Conservation (phyloP, 1,284 basidiomycete genomes). For the Ceratobasidium sp. region DNA sequence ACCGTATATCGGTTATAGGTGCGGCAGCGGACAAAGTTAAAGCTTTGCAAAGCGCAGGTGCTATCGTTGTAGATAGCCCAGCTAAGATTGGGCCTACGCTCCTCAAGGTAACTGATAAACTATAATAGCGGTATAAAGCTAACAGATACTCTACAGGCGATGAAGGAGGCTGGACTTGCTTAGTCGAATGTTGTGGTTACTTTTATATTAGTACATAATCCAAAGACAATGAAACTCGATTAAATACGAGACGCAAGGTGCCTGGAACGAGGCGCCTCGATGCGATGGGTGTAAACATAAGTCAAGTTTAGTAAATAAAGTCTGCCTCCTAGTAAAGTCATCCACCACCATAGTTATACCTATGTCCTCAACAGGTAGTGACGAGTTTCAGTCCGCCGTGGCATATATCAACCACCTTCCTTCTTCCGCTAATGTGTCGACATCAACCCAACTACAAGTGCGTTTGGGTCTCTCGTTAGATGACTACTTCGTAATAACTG, state of each 20-base stretch:
- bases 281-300: neutral
- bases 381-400: slow-evolving; percentile 68
- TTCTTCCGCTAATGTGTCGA: slow-evolving; percentile 64
- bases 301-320: neutral
- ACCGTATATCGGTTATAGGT: slow-evolving; percentile 58
- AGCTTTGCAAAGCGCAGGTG: slow-evolving; percentile 94
- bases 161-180: slow-evolving; percentile 84
- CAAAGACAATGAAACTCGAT: slow-evolving; percentile 10
- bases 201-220: slow-evolving; percentile 3
- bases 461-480: slow-evolving; percentile 43
- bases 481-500: neutral
- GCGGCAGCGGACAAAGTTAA: slow-evolving; percentile 95
- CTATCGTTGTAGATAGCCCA: slow-evolving; percentile 94
- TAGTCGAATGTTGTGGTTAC: slow-evolving; percentile 56
- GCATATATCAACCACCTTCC: slow-evolving; percentile 68
- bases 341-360: neutral
- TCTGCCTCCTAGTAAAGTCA: neutral
- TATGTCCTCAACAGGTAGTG: slow-evolving; percentile 33
- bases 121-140: slow-evolving; percentile 5
- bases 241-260: neutral
- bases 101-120: slow-evolving; percentile 71
- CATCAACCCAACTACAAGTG: slow-evolving; percentile 79
- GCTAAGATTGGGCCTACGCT: slow-evolving; percentile 91
- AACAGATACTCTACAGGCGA: slow-evolving; percentile 63
- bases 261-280: neutral